These are phyloP conservation scores for Tolypocladium paradoxum DNA, from an alignment of 2,329 filamentous ascomycete species.

Conservation along the genomic window DNA sequence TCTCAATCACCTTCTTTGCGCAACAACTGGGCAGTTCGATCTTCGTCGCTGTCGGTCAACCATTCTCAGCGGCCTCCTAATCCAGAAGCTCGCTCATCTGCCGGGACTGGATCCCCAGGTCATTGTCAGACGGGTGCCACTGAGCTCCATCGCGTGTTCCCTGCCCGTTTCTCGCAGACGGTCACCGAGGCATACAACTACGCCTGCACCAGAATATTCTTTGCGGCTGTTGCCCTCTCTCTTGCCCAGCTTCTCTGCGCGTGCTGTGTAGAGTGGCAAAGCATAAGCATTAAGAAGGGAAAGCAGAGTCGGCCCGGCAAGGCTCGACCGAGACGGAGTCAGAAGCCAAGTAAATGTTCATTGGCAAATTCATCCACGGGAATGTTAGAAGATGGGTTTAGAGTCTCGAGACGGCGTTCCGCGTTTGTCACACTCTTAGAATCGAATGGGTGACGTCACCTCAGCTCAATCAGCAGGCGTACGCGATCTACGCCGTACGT, in stretches of 20 bases:
- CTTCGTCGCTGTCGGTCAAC: conserved; percentile 47
- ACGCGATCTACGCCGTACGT: background rate
- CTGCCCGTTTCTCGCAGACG: conserved; percentile 32
- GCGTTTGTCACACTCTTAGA: background rate
- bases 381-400: background rate
- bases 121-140: conserved; percentile 46
- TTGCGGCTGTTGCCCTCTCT: conserved; percentile 47
- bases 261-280: conserved; percentile 54
- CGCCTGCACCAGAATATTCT: conserved; percentile 51
- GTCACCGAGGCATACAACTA: conserved; percentile 57
- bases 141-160: conserved; percentile 43
- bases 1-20: conserved; percentile 45
- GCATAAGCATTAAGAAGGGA: conserved; percentile 52
- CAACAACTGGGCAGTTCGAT: conserved; percentile 50
- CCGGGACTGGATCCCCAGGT: conserved; percentile 30
- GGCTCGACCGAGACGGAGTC: background rate
- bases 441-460: background rate
- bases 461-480: background rate
- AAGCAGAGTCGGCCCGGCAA: conserved; percentile 5
- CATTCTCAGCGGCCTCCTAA: conserved; percentile 37
- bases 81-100: conserved; percentile 24
- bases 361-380: background rate
- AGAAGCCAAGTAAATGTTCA: background rate
- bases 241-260: conserved; percentile 45
- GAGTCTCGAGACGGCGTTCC: background rate